phyloP scores from a whole-genome alignment of 441 rosid species.

The Euphorbia celastroides region DNA sequence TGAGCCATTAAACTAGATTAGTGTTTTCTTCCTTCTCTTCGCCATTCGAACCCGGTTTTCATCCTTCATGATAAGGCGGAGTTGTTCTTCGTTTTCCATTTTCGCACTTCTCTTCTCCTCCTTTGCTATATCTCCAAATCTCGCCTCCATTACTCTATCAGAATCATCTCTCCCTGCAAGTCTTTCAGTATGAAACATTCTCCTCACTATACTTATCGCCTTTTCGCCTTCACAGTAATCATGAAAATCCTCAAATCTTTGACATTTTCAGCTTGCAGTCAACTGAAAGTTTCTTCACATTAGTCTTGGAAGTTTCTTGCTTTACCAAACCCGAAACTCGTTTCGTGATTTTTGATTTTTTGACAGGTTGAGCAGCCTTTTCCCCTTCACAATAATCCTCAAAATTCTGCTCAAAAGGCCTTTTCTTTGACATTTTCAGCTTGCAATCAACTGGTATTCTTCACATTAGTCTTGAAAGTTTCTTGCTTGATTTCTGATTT shows the following conservation, averaged over 20 bases:
- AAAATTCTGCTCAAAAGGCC: no score
- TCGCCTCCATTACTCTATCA: constrained; percentile 12
- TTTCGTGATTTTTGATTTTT: not conserved
- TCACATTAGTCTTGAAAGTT: no score
- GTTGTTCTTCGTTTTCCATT: constrained; percentile 14
- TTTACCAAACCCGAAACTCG: not conserved
- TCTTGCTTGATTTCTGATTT: no score
- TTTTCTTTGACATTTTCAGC: no score
- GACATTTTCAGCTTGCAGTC: not conserved
- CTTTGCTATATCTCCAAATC: constrained; percentile 8
- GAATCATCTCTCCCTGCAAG: constrained; percentile 18
- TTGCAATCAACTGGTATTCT: no score
- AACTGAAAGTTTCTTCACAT: not conserved
- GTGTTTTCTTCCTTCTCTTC: constrained; percentile 1
- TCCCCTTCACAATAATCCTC: no score
- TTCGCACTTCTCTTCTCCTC: constrained; percentile 21
- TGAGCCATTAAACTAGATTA: not conserved
- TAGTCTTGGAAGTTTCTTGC: not conserved
- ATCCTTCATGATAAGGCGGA: constrained; percentile 11
- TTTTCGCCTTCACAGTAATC: not conserved
- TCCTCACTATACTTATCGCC: constrained; percentile 11
- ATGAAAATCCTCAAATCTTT: not conserved
- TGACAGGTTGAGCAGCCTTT: no score
- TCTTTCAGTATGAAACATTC: constrained; percentile 17
- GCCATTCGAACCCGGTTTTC: not conserved